These are phyloP conservation scores for Sinapis alba DNA, from an alignment of 441 rosid genomes.

Conservation along the genomic window DNA sequence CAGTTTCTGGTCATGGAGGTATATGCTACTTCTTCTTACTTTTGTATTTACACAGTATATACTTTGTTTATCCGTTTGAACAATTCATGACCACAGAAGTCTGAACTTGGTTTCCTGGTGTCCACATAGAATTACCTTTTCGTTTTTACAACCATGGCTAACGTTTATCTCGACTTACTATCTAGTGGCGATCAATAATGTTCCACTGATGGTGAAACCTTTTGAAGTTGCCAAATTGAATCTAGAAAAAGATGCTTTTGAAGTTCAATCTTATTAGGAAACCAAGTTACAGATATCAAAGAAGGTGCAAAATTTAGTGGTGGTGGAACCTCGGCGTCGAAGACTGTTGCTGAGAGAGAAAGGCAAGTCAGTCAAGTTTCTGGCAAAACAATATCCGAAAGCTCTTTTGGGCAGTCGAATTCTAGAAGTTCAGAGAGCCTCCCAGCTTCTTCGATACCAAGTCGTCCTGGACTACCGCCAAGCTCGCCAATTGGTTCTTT, in stretches of 20 bases:
- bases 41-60: too few relatives aligned
- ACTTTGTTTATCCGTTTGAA: constrained; percentile 10
- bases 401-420: constrained; percentile 55
- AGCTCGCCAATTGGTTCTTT: constrained; percentile 86
- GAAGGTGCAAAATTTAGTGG: constrained; percentile 46
- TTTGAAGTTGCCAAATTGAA: constrained; percentile 9
- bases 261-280: background rate
- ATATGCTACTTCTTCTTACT: constrained; percentile 16
- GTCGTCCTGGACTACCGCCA: constrained; percentile 69
- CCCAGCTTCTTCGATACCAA: constrained; percentile 45
- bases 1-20: constrained; percentile 38
- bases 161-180: constrained; percentile 1
- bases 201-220: constrained; percentile 1
- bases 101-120: constrained; percentile 5
- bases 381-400: constrained; percentile 46
- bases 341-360: constrained; percentile 54
- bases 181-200: constrained; percentile 1
- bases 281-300: constrained; percentile 41
- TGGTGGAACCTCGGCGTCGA: constrained; percentile 40
- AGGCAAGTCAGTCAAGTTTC: constrained; percentile 42
- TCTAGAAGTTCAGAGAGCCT: constrained; percentile 60
- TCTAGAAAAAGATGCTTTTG: constrained; percentile 6
- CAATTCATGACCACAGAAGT: constrained; percentile 3
- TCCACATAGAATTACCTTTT: background rate
- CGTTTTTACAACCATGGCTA: background rate